These are phyloP conservation scores for Clonostachys rhizophaga DNA, from an alignment of 2,329 filamentous ascomycete genomes.

Conservation along the genomic window DNA sequence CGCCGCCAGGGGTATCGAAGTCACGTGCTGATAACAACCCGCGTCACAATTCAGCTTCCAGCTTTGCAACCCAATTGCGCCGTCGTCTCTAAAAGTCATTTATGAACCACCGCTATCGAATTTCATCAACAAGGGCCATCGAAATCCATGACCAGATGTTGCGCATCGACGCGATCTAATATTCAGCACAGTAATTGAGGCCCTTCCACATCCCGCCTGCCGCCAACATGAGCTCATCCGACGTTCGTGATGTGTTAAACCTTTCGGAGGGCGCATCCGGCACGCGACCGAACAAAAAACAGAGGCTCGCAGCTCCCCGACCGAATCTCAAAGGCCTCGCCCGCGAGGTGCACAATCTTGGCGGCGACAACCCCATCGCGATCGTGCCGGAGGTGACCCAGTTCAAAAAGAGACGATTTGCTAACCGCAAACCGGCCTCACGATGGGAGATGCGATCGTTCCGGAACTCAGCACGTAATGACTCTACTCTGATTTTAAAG, in stretches of 20 bases:
- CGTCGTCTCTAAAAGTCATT: too few species aligned
- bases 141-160: too few species aligned
- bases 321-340: conserved; percentile 59
- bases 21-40: conserved; percentile 22
- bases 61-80: too few species aligned
- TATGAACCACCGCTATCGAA: too few species aligned
- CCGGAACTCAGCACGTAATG: conserved; percentile 66
- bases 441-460: conserved; percentile 69
- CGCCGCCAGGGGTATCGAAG: conserved; percentile 16
- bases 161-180: too few species aligned
- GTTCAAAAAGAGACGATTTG: conserved; percentile 55
- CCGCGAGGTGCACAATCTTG: conserved; percentile 60
- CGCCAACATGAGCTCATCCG: conserved; percentile 63
- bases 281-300: conserved; percentile 65
- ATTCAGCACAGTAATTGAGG: background rate
- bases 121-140: too few species aligned
- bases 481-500: conserved; percentile 56
- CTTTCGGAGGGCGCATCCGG: conserved; percentile 58
- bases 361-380: conserved; percentile 62
- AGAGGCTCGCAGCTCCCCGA: conserved; percentile 58
- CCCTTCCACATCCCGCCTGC: conserved; percentile 6
- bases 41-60: too few species aligned
- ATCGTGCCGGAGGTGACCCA: conserved; percentile 56
- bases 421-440: conserved; percentile 49
- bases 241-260: conserved; percentile 86